Percentiles rank a stretch among this genome's conserved stretches.
These are phyloP conservation scores for Talaromyces pinophilus DNA, from an alignment of 2,329 filamentous ascomycete species.

Conservation along the genomic window DNA sequence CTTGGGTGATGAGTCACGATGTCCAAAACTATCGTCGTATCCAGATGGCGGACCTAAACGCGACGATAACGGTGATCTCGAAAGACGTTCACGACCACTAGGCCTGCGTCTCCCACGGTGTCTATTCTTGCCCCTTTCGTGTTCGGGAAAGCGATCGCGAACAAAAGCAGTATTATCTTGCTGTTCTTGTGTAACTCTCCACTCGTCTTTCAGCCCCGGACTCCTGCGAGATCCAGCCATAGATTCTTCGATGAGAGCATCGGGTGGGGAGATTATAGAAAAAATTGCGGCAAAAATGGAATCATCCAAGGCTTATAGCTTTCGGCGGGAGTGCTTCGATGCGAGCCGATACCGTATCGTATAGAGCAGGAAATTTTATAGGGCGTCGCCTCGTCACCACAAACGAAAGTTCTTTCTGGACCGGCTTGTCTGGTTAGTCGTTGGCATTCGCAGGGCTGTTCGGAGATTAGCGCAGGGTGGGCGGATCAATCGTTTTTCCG, in stretches of 20 bases:
- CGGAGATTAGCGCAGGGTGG: conserved; percentile 19
- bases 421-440: conserved; percentile 13
- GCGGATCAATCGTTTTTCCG: conserved; percentile 24
- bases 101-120: conserved; percentile 31
- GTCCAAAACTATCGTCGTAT: conserved; percentile 33
- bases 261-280: conserved; percentile 27
- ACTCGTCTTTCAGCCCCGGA: conserved; percentile 54
- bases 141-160: conserved; percentile 41
- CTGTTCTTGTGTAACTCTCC: conserved; percentile 48
- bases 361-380: conserved; percentile 6
- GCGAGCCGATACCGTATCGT: not conserved
- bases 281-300: not conserved
- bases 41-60: conserved; percentile 31
- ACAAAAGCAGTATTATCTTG: conserved; percentile 40
- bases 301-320: not conserved
- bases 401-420: conserved; percentile 7
- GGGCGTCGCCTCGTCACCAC: conserved; percentile 14
- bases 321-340: not conserved
- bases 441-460: conserved; percentile 17
- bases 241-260: conserved; percentile 48
- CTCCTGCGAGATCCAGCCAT: conserved; percentile 54
- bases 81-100: conserved; percentile 43
- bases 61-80: conserved; percentile 41
- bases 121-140: conserved; percentile 22
- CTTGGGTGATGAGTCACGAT: conserved; percentile 34